Base-by-base conservation (phyloP, 2,329 filamentous ascomycete genomes). In the Trichoderma aggressivum region DNA sequence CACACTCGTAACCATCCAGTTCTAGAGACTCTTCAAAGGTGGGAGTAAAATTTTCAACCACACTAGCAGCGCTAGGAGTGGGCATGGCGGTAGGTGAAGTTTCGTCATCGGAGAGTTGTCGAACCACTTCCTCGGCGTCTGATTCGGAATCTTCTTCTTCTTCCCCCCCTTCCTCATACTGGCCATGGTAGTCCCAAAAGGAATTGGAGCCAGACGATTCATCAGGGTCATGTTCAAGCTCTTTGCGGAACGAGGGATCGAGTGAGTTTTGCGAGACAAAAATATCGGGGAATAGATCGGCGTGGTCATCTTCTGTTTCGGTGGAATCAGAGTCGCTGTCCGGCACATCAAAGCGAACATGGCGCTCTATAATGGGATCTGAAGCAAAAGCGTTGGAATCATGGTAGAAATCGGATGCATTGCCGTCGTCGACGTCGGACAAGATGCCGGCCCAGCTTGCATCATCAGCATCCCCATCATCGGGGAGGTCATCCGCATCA, bases 211-310 rank as follows among this genome's bases (percentile, higher is more conserved):
- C 85, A 5, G 85, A 89, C 0, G 85, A 87, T 72, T 89, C 87
- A 64, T 88, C 84, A n/a, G 83, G 82, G 74, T 93, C 89, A 73
- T 88, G 86, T 78, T 94, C 91, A 74, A 94, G 91, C 81, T 93
- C 90, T 55, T 88, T 87, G 74, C 91, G 91, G 77, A 95, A 89
- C 65, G 86, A 86, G 7, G 91, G 90, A 75, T 94, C 92, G 6
- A 95, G 84, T 18, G 88, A 86, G 77, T 89, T 91, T 80, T 94
- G 91, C 63, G 92, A 89, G 70, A 94, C 85, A 79, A 95, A 95
- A 72, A 95, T 90, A 78, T 94, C 90, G 1, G 92, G 91, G 73
- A 93, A 93, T 74, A 94, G 88, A 73, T 89, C 88, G 72, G 88
- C 86, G 59, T 86, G 81, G 73, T 90, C 87, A 71, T 89, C 86